phyloP scores from a whole-genome alignment of 352 stramenopile species.

The Albugo laibachii region DNA sequence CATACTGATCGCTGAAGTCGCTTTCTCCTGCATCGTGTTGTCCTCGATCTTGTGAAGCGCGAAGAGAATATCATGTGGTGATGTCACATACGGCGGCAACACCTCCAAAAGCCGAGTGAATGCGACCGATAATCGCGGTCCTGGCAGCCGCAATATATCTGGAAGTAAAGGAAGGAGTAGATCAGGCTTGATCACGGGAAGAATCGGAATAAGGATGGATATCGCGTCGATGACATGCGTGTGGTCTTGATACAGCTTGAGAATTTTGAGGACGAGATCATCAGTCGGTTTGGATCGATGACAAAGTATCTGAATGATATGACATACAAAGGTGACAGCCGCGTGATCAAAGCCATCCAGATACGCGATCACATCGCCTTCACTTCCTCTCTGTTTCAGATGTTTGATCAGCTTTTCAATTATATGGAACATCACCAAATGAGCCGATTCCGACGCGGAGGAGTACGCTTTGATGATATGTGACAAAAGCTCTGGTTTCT shows the following conservation, averaged over 20 bases:
- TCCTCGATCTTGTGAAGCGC: constrained; percentile 64
- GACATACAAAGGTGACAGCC: constrained; percentile 41
- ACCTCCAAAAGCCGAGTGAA: constrained; percentile 53
- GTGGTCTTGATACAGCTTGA: constrained; percentile 39
- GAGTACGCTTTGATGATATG: constrained; percentile 42
- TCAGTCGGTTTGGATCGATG: constrained; percentile 13
- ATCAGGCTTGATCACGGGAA: constrained; percentile 30
- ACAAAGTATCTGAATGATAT: constrained; percentile 58
- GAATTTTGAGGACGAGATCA: constrained; percentile 37
- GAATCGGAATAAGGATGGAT: constrained; percentile 41
- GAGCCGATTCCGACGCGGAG: constrained; percentile 30
- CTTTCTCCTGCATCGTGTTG: constrained; percentile 47
- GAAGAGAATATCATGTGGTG: constrained; percentile 47
- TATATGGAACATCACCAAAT: constrained; percentile 44
- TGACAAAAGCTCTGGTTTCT: constrained; percentile 38
- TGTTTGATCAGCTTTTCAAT: constrained; percentile 78
- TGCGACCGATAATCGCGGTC: constrained; percentile 30
- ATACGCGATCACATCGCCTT: constrained; percentile 34
- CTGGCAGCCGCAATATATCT: constrained; percentile 26
- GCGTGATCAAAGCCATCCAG: constrained; percentile 36
- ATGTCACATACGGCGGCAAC: constrained; percentile 39
- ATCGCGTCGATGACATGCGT: constrained; percentile 35
- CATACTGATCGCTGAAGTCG: constrained; percentile 57
- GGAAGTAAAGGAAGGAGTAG: constrained; percentile 42
- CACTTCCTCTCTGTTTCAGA: constrained; percentile 37